Percentiles rank a stretch among this genome's conserved stretches.
These are phyloP conservation scores for Pelargonium cotyledonis DNA, from an alignment of 441 rosid genomes.

Conservation along the genomic window DNA sequence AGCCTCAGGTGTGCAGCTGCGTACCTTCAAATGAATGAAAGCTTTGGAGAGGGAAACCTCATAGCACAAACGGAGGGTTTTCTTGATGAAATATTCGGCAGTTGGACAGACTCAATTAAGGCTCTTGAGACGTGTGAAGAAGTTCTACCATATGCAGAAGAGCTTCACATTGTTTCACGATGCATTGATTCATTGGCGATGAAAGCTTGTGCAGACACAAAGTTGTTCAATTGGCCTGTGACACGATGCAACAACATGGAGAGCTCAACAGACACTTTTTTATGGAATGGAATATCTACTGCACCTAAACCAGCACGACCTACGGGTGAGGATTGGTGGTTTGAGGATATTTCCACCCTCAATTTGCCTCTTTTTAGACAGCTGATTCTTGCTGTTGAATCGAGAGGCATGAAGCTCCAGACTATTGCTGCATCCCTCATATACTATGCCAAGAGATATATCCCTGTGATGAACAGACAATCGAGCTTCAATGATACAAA, in stretches of 20 bases:
- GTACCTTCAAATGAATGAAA: constrained; percentile 73
- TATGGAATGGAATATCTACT: constrained; percentile 77
- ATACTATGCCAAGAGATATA: constrained; percentile 60
- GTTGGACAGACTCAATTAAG: constrained; percentile 68
- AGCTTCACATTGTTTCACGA: constrained; percentile 70
- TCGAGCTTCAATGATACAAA: constrained; percentile 34
- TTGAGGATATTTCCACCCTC: constrained; percentile 61
- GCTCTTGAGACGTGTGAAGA: constrained; percentile 74
- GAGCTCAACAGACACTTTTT: constrained; percentile 31
- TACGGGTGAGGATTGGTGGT: constrained; percentile 83
- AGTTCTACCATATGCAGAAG: constrained; percentile 57
- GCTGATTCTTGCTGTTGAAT: constrained; percentile 47
- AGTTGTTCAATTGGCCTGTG: constrained; percentile 66
- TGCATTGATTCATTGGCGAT: constrained; percentile 69
- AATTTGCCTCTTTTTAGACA: constrained; percentile 46
- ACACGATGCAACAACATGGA: constrained; percentile 23
- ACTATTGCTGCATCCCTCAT: constrained; percentile 55
- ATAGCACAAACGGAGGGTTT: constrained; percentile 60
- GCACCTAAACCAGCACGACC: constrained; percentile 28
- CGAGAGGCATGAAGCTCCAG: constrained; percentile 49
- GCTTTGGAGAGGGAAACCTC: constrained; percentile 68
- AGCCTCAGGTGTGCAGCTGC: constrained; percentile 80
- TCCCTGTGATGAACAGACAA: constrained; percentile 62
- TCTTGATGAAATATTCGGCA: constrained; percentile 49
- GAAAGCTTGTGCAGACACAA: constrained; percentile 70